Evolutionary conservation across 2,329 filamentous ascomycete genomes (phyloP).

Genomic region (Colletotrichum orbiculare): DNA sequence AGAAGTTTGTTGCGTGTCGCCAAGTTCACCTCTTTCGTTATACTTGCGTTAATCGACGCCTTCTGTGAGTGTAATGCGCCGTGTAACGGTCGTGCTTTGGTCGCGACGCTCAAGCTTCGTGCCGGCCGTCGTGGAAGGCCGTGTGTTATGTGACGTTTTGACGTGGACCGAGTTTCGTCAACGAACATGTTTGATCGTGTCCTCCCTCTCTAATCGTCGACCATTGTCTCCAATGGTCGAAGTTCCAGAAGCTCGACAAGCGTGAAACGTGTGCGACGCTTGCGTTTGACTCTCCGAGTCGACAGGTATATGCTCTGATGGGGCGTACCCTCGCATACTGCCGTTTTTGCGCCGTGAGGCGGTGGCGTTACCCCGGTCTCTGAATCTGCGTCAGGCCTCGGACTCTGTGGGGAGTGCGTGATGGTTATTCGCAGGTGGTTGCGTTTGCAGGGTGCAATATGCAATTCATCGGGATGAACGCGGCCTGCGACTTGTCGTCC

Average conservation of each 20-base stretch:
- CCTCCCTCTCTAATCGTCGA: not conserved
- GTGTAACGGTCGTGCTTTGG: not conserved
- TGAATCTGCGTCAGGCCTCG: no score
- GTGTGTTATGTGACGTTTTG: slow-evolving; percentile 2
- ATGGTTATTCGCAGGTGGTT: no score
- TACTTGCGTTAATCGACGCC: no score
- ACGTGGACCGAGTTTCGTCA: not conserved
- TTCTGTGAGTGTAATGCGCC: no score
- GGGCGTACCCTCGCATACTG: not conserved
- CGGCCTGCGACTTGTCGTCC: no score
- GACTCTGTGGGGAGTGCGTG: no score
- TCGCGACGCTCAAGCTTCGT: slow-evolving; percentile 12
- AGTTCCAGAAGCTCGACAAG: slow-evolving; percentile 27
- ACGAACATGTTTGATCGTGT: slow-evolving; percentile 1
- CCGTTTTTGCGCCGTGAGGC: no score
- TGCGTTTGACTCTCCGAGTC: not conserved
- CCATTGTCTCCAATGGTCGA: not conserved
- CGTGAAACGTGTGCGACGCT: slow-evolving; percentile 30
- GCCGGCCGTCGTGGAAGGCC: no score
- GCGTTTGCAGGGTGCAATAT: no score
- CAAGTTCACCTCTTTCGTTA: not conserved
- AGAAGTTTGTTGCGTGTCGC: slow-evolving; percentile 50
- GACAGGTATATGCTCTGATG: not conserved
- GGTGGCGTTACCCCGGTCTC: no score
- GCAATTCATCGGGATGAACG: no score